A percentile compares a stretch with the other conserved stretches of the same genome.
Conservation (phyloP, 1,139 yeast species). For the Magnusiomyces tetraspermus region DNA sequence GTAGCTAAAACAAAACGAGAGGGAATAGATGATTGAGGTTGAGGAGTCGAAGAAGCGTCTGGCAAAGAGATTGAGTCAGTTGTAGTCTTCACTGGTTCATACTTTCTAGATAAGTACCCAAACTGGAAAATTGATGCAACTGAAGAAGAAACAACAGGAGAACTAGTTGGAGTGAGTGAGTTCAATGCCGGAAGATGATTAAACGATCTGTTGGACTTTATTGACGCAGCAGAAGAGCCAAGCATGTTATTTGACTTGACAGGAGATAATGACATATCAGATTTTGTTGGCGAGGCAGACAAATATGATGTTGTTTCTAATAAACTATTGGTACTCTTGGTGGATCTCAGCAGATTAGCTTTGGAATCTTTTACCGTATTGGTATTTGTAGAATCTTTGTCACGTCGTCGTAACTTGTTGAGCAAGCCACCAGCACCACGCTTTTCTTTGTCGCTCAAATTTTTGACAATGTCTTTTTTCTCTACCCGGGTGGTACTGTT, state of each 20-base stretch:
- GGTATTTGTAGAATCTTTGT: conserved; percentile 9
- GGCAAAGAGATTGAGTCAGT: conserved; percentile 2
- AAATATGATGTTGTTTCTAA: conserved; percentile 4
- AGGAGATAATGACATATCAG: neutral
- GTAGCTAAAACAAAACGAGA: conserved; percentile 45
- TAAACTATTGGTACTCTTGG: conserved; percentile 13
- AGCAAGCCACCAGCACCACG: conserved; percentile 12
- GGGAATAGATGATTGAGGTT: neutral
- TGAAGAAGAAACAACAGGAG: neutral
- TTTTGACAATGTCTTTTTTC: neutral
- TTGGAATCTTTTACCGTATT: neutral
- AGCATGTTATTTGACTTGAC: neutral
- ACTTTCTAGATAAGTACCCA: neutral
- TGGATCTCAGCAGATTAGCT: conserved; percentile 7
- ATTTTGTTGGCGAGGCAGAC: neutral
- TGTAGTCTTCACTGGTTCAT: conserved; percentile 11
- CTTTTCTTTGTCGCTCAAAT: conserved; percentile 6
- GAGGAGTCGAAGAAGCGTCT: conserved; percentile 2
- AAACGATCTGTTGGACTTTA: neutral
- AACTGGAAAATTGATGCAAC: neutral
- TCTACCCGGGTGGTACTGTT: conserved; percentile 7
- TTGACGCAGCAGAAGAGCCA: neutral
- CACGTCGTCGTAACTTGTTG: conserved; percentile 13
- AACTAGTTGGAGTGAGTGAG: neutral
- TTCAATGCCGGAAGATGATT: neutral